phyloP scores from a whole-genome alignment of 768 basidiomycete genomes.

The Pleurotus djamor region DNA sequence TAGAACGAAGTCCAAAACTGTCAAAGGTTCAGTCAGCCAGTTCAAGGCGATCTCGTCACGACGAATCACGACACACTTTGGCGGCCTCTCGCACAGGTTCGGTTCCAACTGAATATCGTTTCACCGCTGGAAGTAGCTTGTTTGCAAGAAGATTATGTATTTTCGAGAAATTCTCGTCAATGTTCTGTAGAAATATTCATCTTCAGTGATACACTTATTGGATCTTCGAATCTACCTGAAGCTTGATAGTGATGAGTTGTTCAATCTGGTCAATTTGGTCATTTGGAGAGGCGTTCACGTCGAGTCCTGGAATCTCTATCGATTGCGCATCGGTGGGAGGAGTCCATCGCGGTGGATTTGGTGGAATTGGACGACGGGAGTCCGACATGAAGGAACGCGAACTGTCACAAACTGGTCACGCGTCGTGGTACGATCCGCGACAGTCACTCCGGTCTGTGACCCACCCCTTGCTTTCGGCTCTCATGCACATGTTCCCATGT shows the following conservation, averaged over 20 bases:
- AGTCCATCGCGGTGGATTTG: conserved; percentile 67
- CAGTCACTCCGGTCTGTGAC: no score
- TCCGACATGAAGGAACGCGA: conserved; percentile 3
- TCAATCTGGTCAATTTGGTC: conserved; percentile 96
- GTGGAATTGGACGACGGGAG: conserved; percentile 34
- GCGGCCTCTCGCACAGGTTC: conserved; percentile 90
- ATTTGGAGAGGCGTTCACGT: conserved; percentile 61
- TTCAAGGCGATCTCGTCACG: not conserved
- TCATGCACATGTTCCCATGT: not conserved
- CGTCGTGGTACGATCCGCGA: not conserved
- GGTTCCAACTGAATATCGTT: conserved; percentile 83
- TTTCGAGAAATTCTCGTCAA: conserved; percentile 91
- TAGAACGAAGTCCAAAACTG: conserved; percentile 99
- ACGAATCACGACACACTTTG: conserved; percentile 52
- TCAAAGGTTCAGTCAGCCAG: not conserved
- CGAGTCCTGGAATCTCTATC: conserved; percentile 72
- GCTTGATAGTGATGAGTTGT: conserved; percentile 88
- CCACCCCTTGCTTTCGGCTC: not conserved
- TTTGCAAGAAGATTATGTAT: conserved; percentile 85
- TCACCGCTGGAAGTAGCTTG: conserved; percentile 83
- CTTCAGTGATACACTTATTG: not conserved
- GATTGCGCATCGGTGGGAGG: conserved; percentile 61
- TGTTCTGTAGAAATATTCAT: conserved; percentile 49
- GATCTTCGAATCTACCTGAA: conserved; percentile 56
- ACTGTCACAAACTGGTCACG: not conserved